Conservation (phyloP, 2,329 filamentous ascomycete species). For the Paradendryphiella salina region DNA sequence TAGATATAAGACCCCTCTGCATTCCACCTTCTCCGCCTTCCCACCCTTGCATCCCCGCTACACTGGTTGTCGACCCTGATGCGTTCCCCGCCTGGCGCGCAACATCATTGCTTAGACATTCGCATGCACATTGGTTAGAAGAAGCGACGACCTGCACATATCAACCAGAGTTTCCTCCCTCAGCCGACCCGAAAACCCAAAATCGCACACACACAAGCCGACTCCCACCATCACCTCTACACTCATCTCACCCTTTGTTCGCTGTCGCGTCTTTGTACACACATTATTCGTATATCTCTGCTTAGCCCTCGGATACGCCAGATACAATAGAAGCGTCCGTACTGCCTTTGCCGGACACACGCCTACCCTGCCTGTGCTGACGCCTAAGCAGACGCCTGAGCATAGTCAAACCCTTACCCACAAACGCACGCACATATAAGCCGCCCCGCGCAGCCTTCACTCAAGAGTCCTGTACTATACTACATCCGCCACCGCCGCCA, state of each 20-base stretch:
- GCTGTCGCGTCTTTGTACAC: constrained; percentile 32
- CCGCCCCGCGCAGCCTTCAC: constrained; percentile 25
- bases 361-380: constrained; percentile 36
- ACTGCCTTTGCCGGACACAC: constrained; percentile 14
- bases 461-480: constrained; percentile 5
- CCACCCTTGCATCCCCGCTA: constrained; percentile 43
- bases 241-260: constrained; percentile 29
- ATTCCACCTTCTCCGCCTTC: constrained; percentile 6
- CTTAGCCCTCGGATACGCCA: constrained; percentile 17
- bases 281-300: constrained; percentile 30
- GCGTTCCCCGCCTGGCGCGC: constrained; percentile 47
- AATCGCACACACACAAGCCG: constrained; percentile 10
- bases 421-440: constrained; percentile 23
- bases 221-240: constrained; percentile 11
- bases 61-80: constrained; percentile 40
- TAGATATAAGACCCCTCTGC: constrained; percentile 5
- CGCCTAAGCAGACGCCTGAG: constrained; percentile 43
- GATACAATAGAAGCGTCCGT: constrained; percentile 23
- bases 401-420: constrained; percentile 31
- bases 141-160: constrained; percentile 28
- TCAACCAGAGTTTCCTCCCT: constrained; percentile 30
- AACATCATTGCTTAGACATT: constrained; percentile 45
- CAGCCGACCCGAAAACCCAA: neutral
- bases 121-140: constrained; percentile 46
- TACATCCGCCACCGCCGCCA: no score